These are phyloP conservation scores for Orbilia quercus DNA, from an alignment of 2,329 filamentous ascomycete genomes.

Conservation along the genomic window DNA sequence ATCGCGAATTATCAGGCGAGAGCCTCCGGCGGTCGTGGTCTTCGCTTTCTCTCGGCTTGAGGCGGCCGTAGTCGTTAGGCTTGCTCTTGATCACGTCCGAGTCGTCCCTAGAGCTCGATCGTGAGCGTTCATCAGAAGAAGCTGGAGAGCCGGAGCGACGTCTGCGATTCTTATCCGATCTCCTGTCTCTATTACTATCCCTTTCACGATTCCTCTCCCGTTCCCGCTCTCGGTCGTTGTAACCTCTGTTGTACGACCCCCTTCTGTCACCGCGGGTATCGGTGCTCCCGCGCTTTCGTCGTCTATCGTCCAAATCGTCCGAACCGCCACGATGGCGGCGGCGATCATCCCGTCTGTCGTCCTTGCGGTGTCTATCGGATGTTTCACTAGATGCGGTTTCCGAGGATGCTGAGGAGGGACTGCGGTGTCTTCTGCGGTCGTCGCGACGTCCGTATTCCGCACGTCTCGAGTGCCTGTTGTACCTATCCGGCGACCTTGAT, in stretches of 20 bases:
- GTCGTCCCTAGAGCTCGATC: slow-evolving; percentile 51
- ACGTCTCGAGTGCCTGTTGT: slow-evolving; percentile 40
- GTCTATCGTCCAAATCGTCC: slow-evolving; percentile 33
- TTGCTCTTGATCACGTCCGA: slow-evolving; percentile 51
- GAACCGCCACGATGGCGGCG: slow-evolving; percentile 40
- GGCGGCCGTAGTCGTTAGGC: slow-evolving; percentile 47
- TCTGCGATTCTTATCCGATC: slow-evolving; percentile 38
- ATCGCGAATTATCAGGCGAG: slow-evolving; percentile 43
- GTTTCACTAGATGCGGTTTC: slow-evolving; percentile 58
- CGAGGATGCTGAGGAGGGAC: slow-evolving; percentile 44
- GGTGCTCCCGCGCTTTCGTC: slow-evolving; percentile 33
- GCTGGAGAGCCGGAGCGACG: slow-evolving; percentile 50
- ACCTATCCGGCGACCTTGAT: slow-evolving; percentile 42
- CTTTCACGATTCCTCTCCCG: too few relatives aligned
- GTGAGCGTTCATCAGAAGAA: slow-evolving; percentile 54
- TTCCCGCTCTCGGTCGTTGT: slow-evolving; percentile 25
- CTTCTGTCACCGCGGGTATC: slow-evolving; percentile 21
- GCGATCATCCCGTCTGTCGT: slow-evolving; percentile 41
- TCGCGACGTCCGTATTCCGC: slow-evolving; percentile 40
- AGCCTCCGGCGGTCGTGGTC: slow-evolving; percentile 31
- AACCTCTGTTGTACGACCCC: slow-evolving; percentile 31
- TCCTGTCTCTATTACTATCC: slow-evolving; percentile 37
- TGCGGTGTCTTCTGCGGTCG: slow-evolving; percentile 43
- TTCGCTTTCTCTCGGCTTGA: slow-evolving; percentile 35
- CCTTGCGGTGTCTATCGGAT: slow-evolving; percentile 32